These are phyloP conservation scores for Amaranthus cruentus DNA, from an alignment of 148 eudicot species.

Conservation along the genomic window DNA sequence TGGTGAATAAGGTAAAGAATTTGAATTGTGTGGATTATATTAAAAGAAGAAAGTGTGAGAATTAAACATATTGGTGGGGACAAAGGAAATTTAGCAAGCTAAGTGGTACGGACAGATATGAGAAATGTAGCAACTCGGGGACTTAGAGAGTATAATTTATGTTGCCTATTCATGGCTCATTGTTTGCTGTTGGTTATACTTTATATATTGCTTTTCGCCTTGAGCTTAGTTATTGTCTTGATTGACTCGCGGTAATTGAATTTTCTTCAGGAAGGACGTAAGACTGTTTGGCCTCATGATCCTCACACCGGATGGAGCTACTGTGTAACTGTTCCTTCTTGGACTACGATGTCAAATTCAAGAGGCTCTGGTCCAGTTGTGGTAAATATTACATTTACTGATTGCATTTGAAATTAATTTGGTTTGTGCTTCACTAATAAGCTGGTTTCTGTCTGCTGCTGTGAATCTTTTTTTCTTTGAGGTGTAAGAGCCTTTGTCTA, in stretches of 20 bases:
- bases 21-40: too few relatives aligned
- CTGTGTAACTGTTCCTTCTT: conserved; percentile 91
- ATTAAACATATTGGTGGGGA: too few relatives aligned
- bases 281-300: conserved; percentile 89
- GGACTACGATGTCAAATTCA: conserved; percentile 61
- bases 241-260: conserved; percentile 1
- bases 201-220: not conserved
- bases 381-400: conserved; percentile 37
- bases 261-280: conserved; percentile 62
- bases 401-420: not conserved
- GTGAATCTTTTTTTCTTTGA: not conserved
- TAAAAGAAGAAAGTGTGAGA: too few relatives aligned
- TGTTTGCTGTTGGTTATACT: not conserved
- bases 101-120: too few relatives aligned
- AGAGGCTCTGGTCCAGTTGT: conserved; percentile 68
- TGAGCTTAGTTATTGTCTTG: not conserved
- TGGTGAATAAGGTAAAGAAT: too few relatives aligned
- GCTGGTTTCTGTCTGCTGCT: not conserved
- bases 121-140: too few relatives aligned
- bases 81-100: too few relatives aligned
- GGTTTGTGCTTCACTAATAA: not conserved
- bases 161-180: too few relatives aligned
- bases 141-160: too few relatives aligned
- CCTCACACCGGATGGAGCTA: conserved; percentile 88
- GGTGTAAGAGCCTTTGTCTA: not conserved